Base-by-base conservation (phyloP, 129 eudicot species). In the Mikania micrantha region DNA sequence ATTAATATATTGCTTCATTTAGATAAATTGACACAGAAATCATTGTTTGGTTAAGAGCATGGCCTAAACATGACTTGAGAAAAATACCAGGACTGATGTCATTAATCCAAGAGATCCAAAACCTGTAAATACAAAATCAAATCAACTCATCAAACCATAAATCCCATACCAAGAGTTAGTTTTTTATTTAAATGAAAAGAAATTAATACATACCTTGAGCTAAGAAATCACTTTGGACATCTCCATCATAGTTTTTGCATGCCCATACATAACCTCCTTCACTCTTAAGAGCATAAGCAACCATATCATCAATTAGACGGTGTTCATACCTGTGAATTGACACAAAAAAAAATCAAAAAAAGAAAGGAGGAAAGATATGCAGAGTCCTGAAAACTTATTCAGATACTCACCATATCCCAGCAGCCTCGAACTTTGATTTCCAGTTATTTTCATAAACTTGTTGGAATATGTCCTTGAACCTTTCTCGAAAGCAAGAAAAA, bases 211-310 rank as follows among this genome's bases (percentile, higher is more conserved):
- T 74, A 86, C 99, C 99, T 86, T 93, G 99, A 19, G 99, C 99
- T 56, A 93, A 81, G 81, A 93, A 80, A 74, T 93, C 99, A 75
- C 99, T 93, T 71, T 93, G 99, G 50, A 93, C 99, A 73, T 93
- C 99, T 3, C 99, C 99, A 75, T 93, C 99, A 69, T 93, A 93
- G 82, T 93, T 93, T 78, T 93, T 93, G 88, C 99, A 93, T 39
- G 99, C 99, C 99, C 99, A 93, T 38, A 93, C 99, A 77, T 93
- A 93, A 73, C 90, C 99, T 54, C 99, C 99, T 22, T 89, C 99
- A 35, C 96, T 93, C 92, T 93, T 93, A 19, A 93, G 92, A 79
- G 96, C 92, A 73, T 88, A 93, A 39, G 99, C 99, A 82, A 93
- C 99, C 99, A 93, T 93, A 74, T 93, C 99, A 69, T 93, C 99